Base-by-base conservation (phyloP, 169 alveolate genomes). In the Plasmodium falciparum region DNA sequence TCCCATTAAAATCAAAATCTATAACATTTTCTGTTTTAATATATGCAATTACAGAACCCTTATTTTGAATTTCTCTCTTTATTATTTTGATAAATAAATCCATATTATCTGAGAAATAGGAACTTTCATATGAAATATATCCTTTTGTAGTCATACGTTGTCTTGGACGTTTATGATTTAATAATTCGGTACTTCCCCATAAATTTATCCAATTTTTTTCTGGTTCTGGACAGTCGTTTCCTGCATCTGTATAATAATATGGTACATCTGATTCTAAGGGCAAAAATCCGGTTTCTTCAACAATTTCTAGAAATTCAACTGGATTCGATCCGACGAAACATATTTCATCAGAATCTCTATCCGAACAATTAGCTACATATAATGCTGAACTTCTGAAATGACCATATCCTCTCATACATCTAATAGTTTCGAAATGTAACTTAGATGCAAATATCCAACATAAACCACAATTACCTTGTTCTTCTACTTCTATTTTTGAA, bases 41-140 rank as follows among this genome's bases (percentile, higher is more conserved):
- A 39, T 85, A 86, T 5, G 50, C 71, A n/a, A 91, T 89, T 9
- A 62, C 93, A 56, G 93, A 86, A n/a, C 94, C 94, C 63, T 91
- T 91, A 26, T 73, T 85, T 58, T 74, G 75, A 47, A 91, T 50
- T 50, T 86, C 89, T 3, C 54, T 72, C 62, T 91, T 91, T 20
- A 91, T 13, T 45, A 85, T 49, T 26, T 73, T 54, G 2, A 85
- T 85, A 75, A 74, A 91, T 50, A 50, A 24, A 47, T 83, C 88
- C 11, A 85, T 43, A 29, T 62, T 59, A 49, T 70, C 15, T 29
- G 12, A 11, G 71, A 20, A 70, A 7, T 12, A 9, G 1, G 29
- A 12, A 61, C 88, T 70, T 24, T 49, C 56, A 26, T 71, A 70
- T 9, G 76, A 6, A 1, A 63, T 63, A 47, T 59, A 85, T n/a